Evolutionary conservation across 345 rosid genomes (phyloP), one percentile per base, ranked within the genome.

Genomic region (Syzygium jambos): DNA sequence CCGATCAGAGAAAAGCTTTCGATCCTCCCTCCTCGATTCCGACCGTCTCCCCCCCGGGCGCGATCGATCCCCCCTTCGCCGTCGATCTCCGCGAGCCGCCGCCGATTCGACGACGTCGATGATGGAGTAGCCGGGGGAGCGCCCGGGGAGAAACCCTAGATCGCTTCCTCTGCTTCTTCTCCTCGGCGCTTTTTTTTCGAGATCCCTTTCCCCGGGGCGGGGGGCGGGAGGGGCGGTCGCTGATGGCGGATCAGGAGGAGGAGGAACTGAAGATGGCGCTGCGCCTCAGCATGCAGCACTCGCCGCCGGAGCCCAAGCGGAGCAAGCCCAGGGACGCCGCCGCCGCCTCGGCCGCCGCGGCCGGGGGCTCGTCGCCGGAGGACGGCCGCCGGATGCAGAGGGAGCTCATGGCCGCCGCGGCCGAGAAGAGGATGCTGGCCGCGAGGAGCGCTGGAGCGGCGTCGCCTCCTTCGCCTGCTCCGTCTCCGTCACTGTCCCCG

Each of bases 351-450:
- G 29, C 29, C n/a, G 61, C 61, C n/a, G 61, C 5, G 61, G 59
- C 5, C 22, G 63, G 73, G 4, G 27, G 46, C 27, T 73, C 82
- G 77, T 41, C 86, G 86, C 77, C 86, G 78, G 87, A 85, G 78
- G 87, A 73, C 14, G 25, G 82, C 15, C 82, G 82, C 49, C 49
- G 82, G 82, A 19, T 38, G 91, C 98, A 96, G 93, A 90, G 99
- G 22, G 99, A 96, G 90, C 93, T 96, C 80, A 95, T 95, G 99
- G 99, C 99, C 25, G 95, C 99, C 6, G 99, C 99, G 4, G 99
- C 99, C 7, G 98, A 97, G 95, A 97, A 97, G 91, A 91, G 99
- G 88, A 92, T 96, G 93, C 85, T 88, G 84, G 92, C 89, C 22
- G 86, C 93, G 22, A 93, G 88, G 86, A 78, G 53, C 52, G 89